phyloP scores from a whole-genome alignment of 2,329 filamentous ascomycete genomes.

The Arthrobotrys sinensis region DNA sequence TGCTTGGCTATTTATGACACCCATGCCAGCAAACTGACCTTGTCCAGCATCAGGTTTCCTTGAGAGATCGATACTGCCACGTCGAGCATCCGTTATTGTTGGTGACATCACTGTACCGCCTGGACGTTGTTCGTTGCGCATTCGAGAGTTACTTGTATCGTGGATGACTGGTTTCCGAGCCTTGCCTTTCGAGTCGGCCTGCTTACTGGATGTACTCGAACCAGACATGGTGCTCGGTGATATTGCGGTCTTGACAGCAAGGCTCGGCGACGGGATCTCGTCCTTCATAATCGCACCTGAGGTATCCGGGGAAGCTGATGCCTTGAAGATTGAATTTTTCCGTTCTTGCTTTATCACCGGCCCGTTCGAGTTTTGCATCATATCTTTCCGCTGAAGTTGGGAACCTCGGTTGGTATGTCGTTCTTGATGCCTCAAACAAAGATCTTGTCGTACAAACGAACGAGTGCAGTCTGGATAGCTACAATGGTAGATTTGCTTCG shows the following conservation, averaged over 20 bases:
- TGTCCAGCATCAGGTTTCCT: slow-evolving; percentile 46
- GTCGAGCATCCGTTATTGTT: slow-evolving; percentile 39
- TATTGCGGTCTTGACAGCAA: slow-evolving; percentile 59
- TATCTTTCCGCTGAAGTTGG: slow-evolving; percentile 68
- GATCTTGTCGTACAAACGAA: slow-evolving; percentile 91
- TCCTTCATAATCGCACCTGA: slow-evolving; percentile 61
- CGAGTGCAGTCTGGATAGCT: slow-evolving; percentile 92
- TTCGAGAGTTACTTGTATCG: slow-evolving; percentile 52
- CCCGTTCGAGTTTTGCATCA: slow-evolving; percentile 56
- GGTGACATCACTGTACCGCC: slow-evolving; percentile 49
- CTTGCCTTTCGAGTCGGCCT: slow-evolving; percentile 47
- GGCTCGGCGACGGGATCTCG: slow-evolving; percentile 61
- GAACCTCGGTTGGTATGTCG: slow-evolving; percentile 85
- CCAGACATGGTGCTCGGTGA: slow-evolving; percentile 59
- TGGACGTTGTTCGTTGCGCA: slow-evolving; percentile 58
- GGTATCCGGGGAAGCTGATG: slow-evolving; percentile 64
- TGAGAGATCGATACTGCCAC: slow-evolving; percentile 50
- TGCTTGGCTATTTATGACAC: slow-evolving; percentile 38
- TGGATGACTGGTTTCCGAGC: slow-evolving; percentile 27
- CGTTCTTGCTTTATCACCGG: slow-evolving; percentile 62
- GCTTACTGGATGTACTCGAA: slow-evolving; percentile 54
- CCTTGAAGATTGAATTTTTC: slow-evolving; percentile 63
- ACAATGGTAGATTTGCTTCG: slow-evolving; percentile 94
- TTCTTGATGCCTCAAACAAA: slow-evolving; percentile 87
- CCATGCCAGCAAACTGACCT: slow-evolving; percentile 51